phyloP scores from a whole-genome alignment of 768 basidiomycete genomes.

The Leccinum incarnatum region DNA sequence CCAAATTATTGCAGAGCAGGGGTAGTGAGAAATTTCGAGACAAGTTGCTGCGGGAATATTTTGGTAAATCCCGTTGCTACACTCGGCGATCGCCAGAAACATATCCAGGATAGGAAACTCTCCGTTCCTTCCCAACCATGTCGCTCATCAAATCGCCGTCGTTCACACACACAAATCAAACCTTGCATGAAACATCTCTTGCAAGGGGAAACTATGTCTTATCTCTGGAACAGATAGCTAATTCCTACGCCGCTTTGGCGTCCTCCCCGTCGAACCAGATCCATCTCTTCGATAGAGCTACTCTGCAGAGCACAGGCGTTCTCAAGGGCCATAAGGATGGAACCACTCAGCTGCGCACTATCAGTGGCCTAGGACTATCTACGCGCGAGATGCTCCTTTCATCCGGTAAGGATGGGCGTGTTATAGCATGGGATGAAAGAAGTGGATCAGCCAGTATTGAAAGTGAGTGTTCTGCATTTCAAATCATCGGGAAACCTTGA shows the following conservation, averaged over 20 bases:
- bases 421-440: constrained; percentile 76
- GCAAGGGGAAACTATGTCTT: constrained; percentile 58
- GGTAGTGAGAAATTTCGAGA: constrained; percentile 8
- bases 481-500: constrained; percentile 22
- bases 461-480: constrained; percentile 44
- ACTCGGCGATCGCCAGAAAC: constrained; percentile 21
- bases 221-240: constrained; percentile 46
- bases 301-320: constrained; percentile 43
- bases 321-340: constrained; percentile 58
- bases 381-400: constrained; percentile 52
- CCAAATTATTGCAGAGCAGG: not conserved
- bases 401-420: constrained; percentile 67
- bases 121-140: constrained; percentile 18
- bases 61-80: constrained; percentile 2
- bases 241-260: constrained; percentile 62
- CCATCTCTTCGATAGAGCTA: constrained; percentile 61
- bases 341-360: constrained; percentile 53
- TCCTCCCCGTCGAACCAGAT: constrained; percentile 62
- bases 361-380: constrained; percentile 40
- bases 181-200: constrained; percentile 33
- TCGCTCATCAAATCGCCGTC: constrained; percentile 24
- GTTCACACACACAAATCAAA: constrained; percentile 17
- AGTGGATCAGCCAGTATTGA: constrained; percentile 48
- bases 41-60: constrained; percentile 10
- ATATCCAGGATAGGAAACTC: constrained; percentile 27